Percentiles rank a stretch among this genome's conserved stretches.
Evolutionary conservation across 805 yeast species (phyloP).

Genomic region (Candida ovalis): DNA sequence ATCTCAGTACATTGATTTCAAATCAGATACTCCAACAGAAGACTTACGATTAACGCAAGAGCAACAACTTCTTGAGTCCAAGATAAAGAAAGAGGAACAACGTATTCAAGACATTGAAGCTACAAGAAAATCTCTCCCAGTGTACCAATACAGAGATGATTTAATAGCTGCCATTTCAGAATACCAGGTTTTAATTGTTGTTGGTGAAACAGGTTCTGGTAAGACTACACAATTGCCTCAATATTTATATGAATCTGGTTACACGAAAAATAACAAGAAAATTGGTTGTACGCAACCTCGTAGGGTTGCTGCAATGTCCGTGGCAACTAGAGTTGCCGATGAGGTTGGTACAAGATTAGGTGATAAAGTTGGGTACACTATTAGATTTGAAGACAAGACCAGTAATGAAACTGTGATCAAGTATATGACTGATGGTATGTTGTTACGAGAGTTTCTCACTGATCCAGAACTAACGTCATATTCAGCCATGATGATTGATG

Average conservation of each 20-base stretch:
- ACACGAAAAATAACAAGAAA: constrained; percentile 48
- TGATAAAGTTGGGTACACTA: constrained; percentile 79
- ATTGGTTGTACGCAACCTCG: constrained; percentile 94
- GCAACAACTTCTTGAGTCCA: constrained; percentile 30
- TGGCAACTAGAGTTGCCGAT: constrained; percentile 87
- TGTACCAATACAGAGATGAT: constrained; percentile 56
- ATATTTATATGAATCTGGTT: constrained; percentile 79
- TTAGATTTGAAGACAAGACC: constrained; percentile 82
- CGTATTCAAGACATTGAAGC: constrained; percentile 39
- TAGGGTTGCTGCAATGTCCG: constrained; percentile 90
- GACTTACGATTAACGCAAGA: constrained; percentile 26
- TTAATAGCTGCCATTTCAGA: constrained; percentile 56
- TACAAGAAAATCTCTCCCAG: constrained; percentile 69
- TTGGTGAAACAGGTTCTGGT: constrained; percentile 97
- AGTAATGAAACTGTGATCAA: constrained; percentile 66
- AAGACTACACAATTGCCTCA: constrained; percentile 94
- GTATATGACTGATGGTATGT: constrained; percentile 96
- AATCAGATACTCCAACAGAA: constrained; percentile 36
- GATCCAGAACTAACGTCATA: constrained; percentile 70
- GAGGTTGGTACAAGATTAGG: constrained; percentile 85
- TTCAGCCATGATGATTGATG: constrained; percentile 89
- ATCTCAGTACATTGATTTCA: constrained; percentile 55
- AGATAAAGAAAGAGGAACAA: constrained; percentile 33
- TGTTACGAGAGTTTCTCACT: constrained; percentile 73
- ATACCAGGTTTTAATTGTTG: constrained; percentile 74